Percentiles rank a stretch among this genome's conserved stretches.
Conservation (phyloP, 192 early-diverging fungal genomes). For the Dispira parvispora region DNA sequence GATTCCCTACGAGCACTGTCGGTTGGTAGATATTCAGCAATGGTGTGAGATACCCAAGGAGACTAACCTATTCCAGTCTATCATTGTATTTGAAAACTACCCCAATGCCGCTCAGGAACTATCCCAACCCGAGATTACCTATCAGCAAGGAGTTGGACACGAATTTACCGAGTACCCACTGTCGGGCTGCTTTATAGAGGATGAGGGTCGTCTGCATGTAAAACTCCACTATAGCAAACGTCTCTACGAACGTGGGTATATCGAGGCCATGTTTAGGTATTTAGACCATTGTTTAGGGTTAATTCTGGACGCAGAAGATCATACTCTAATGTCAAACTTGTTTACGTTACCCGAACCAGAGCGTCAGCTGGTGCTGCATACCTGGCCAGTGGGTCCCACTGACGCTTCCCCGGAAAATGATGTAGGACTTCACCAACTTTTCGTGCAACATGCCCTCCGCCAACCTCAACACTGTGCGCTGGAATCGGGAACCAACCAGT, state of each 20-base stretch:
- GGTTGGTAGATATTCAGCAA: not conserved
- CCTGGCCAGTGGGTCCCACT: not conserved
- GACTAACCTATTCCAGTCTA: too few species aligned
- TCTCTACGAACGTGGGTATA: not conserved
- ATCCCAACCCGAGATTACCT: not conserved
- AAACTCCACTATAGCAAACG: not conserved
- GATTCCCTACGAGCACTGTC: conserved; percentile 1
- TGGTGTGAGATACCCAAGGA: not conserved
- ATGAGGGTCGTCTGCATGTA: not conserved
- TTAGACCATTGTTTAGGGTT: not conserved
- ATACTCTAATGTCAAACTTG: not conserved
- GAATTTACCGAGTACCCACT: conserved; percentile 8
- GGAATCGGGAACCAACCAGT: not conserved
- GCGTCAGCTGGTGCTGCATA: not conserved
- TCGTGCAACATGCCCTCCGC: not conserved
- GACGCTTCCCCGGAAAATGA: not conserved
- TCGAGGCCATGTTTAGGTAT: not conserved
- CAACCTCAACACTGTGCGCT: not conserved
- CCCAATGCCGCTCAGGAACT: not conserved
- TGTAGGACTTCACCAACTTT: not conserved
- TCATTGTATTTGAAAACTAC: conserved; percentile 6
- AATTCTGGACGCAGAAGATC: not conserved
- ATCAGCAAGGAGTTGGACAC: not conserved
- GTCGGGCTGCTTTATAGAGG: not conserved
- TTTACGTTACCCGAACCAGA: not conserved